Conservation (phyloP, 768 basidiomycete species). For the Agaricus blazei region DNA sequence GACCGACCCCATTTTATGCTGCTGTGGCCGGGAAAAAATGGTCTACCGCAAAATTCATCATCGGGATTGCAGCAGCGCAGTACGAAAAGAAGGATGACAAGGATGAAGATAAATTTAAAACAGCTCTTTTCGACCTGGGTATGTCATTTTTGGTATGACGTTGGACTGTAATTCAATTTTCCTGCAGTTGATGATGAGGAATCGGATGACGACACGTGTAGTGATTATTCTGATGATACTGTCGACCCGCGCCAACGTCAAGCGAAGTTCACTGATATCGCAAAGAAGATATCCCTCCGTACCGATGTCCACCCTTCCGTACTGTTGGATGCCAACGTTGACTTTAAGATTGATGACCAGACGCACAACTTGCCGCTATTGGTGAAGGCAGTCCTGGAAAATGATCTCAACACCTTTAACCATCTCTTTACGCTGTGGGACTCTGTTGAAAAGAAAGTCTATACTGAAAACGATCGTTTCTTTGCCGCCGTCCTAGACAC, state of each 20-base stretch:
- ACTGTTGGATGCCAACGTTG: conserved; percentile 19
- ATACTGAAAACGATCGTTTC: conserved; percentile 19
- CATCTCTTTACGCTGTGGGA: conserved; percentile 42
- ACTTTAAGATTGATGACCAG: background rate
- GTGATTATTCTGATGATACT: conserved; percentile 30
- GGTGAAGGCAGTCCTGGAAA: conserved; percentile 30
- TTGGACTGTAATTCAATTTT: background rate
- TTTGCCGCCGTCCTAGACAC: conserved; percentile 25
- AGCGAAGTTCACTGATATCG: conserved; percentile 48
- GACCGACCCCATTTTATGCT: conserved; percentile 44
- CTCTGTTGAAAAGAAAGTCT: conserved; percentile 3
- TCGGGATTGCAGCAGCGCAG: conserved; percentile 53
- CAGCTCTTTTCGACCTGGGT: conserved; percentile 31
- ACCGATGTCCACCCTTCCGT: conserved; percentile 34
- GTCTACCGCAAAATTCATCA: conserved; percentile 53
- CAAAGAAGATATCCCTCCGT: conserved; percentile 42
- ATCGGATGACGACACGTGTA: conserved; percentile 34
- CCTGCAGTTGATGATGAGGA: conserved; percentile 22
- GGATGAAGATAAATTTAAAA: conserved; percentile 27
- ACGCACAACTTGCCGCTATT: conserved; percentile 19
- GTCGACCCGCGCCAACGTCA: conserved; percentile 26
- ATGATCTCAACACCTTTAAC: conserved; percentile 48
- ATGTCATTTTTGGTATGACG: background rate
- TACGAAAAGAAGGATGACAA: conserved; percentile 35
- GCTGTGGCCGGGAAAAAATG: conserved; percentile 46